Evolutionary conservation across 495 filamentous ascomycete species (phyloP), one percentile per base, ranked within the genome.

Genomic region (Tricharina praecox): DNA sequence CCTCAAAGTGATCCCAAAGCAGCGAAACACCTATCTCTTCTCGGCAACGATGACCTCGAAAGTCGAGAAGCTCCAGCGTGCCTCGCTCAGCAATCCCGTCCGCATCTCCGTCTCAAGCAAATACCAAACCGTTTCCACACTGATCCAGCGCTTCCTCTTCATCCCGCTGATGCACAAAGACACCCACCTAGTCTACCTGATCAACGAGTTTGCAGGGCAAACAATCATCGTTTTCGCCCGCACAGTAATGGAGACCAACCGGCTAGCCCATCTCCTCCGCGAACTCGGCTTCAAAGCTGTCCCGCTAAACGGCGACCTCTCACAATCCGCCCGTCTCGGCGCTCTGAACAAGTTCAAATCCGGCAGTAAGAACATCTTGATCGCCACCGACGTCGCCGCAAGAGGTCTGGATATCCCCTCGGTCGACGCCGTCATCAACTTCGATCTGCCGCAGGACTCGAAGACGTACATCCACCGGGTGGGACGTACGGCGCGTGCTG

Each of bases 381-480:
- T 95, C n/a, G 87, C 87, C 0, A 96, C 88, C 0, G 90, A 96
- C 59, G 86, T 96, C 21, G 90, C 92, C 3, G 85, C 90, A 7
- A 75, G 90, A 56, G 90, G 90, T 68, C 71, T 97, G 5, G 90
- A 97, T 73, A 93, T 96, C 49, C 86, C 88, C 18, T 77, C 75
- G 37, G 90, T 97, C 2, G 87, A 94, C 50, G 64, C 85, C 0
- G 85, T 97, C 2, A 54, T 97, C 44, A 94, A 95, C 62, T 82
- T 76, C 50, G 88, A 95, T 58, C 66, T 93, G 11, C 47, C 45
- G 0, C 43, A 62, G 44, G 62, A 64, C 51, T 79, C 76, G 56
- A 90, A 94, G 63, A 94, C 85, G 0, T 97, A 95, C 56, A 82
- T 97, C 43, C 90, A 97, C 61, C 77, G 90, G 33, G 88, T 95